Evolutionary conservation across 2,329 filamentous ascomycete species (phyloP), one percentile per base, ranked within the genome.

Genomic region (Bipolaris oryzae): DNA sequence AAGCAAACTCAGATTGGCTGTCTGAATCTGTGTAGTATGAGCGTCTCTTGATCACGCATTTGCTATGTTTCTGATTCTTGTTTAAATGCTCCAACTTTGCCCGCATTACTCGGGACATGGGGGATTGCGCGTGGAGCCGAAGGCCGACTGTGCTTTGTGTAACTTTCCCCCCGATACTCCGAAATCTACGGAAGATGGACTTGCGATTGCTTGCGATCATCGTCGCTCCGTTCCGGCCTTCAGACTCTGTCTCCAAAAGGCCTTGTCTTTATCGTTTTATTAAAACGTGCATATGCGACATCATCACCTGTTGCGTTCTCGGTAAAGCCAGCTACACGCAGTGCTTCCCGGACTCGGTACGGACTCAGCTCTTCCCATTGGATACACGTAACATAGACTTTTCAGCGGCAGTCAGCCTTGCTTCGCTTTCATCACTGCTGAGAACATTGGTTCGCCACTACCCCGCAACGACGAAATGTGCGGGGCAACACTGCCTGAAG

Each of bases 121-220:
- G 54, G 58, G 23, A 50, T 46, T 46, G 58, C 6, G 44, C 42
- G 55, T 57, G 67, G 64, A 67, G 64, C 66, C 69, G 69, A 65
- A 68, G 56, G 46, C 63, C 60, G 66, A 51, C 46, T 45, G 59
- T 56, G 64, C 55, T 55, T 7, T 53, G 43, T 50, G 33, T 50
- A 18, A 46, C 38, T 39, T 25, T 39, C 37, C n/a, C 53, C 57
- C 57, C 60, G 55, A 49, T 46, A 57, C 50, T 52, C 58, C 64
- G 62, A 33, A 39, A 61, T 57, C 45, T 39, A 56, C 53, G 64
- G 54, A 37, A 20, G 16, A 39, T 59, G 28, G 41, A 34, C 20
- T 10, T n/a, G 23, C 31, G 44, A 55, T 39, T 44, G 35, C 38
- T 45, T 50, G 41, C 53, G 31, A 34, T 21, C 21, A 21, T 37